A percentile compares a stretch with the other conserved stretches of the same genome.
phyloP scores from a whole-genome alignment of 208 protist species.

The Porcisia deanei region DNA sequence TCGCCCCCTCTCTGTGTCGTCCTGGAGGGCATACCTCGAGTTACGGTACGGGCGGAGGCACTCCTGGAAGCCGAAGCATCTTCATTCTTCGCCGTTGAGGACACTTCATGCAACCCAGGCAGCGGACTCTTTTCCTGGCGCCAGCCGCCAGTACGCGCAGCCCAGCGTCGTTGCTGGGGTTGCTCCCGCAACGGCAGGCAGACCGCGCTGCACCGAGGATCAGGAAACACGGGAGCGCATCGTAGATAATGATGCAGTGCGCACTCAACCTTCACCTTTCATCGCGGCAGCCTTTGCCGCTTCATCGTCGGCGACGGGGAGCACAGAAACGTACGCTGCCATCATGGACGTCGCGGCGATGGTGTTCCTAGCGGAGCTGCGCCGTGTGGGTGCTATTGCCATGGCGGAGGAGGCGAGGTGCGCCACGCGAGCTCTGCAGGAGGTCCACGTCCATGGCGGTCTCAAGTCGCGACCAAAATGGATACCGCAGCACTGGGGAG shows the following conservation, averaged over 20 bases:
- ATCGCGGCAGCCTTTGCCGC: neutral
- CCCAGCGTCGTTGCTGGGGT: neutral
- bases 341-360: conserved; percentile 23
- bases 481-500: neutral
- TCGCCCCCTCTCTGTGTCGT: neutral
- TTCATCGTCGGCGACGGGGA: neutral
- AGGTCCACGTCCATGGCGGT: neutral
- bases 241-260: neutral
- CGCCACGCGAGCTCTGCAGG: neutral
- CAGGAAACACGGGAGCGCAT: neutral
- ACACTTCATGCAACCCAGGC: neutral
- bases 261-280: neutral
- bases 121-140: neutral
- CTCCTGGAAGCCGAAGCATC: neutral
- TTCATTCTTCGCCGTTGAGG: neutral
- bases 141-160: neutral
- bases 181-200: neutral
- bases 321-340: conserved; percentile 6
- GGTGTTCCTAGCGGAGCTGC: conserved; percentile 18
- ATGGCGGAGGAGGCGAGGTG: conserved; percentile 1
- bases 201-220: neutral
- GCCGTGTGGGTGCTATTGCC: conserved; percentile 1
- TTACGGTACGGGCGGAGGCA: conserved; percentile 17
- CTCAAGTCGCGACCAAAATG: neutral
- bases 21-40: conserved; percentile 22